Conservation (phyloP, 805 yeast species). For the Wickerhamomyces bovis region DNA sequence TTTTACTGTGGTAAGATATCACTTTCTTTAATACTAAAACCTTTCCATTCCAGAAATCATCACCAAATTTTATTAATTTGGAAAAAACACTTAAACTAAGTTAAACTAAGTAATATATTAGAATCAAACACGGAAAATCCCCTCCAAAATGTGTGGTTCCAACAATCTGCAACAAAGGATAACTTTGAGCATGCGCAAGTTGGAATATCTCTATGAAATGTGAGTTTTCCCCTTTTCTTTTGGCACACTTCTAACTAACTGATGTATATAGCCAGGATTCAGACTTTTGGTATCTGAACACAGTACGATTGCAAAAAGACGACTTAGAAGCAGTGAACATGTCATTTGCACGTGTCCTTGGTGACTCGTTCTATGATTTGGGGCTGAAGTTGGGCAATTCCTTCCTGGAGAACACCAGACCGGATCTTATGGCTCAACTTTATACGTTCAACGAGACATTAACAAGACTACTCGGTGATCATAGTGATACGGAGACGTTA, state of each 20-base stretch:
- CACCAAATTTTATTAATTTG: too few relatives aligned
- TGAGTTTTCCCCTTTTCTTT: background rate
- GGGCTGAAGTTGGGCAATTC: background rate
- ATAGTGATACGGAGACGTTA: background rate
- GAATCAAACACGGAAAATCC: too few relatives aligned
- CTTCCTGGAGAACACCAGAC: background rate
- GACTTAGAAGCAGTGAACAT: background rate
- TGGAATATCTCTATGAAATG: background rate
- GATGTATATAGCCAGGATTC: background rate
- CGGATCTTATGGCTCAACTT: constrained; percentile 2
- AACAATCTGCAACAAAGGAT: background rate
- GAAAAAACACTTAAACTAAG: too few relatives aligned
- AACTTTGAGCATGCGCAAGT: background rate
- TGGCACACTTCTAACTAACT: background rate
- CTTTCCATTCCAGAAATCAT: too few relatives aligned
- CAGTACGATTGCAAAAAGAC: background rate
- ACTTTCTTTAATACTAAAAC: too few relatives aligned
- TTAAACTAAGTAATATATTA: too few relatives aligned
- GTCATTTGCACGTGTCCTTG: background rate
- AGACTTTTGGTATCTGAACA: background rate
- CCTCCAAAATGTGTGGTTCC: too few relatives aligned
- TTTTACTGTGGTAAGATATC: too few relatives aligned
- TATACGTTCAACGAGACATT: constrained; percentile 24
- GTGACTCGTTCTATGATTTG: background rate
- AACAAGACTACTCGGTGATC: constrained; percentile 15